Base-by-base conservation (phyloP, 208 protist species). In the Acanthamoeba rhysodes region DNA sequence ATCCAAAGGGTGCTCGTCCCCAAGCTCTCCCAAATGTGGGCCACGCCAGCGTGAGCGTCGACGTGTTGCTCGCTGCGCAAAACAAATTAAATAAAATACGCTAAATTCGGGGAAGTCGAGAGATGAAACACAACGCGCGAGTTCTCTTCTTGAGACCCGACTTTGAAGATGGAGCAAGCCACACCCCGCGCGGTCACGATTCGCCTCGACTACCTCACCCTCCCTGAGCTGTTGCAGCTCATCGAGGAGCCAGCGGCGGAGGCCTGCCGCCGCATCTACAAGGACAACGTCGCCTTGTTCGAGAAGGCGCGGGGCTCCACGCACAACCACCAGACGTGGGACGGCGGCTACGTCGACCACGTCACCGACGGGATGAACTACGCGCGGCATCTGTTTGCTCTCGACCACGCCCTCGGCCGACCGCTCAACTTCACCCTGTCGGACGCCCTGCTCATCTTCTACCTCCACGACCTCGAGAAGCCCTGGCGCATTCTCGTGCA, bases 331-430 rank as follows among this genome's bases (percentile, higher is more conserved):
- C 74, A 84, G 74, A 84, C 74, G 18, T 84, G 74, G 74, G 74
- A 84, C 20, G 74, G 74, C 0, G 74, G 74, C 74, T 84, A 84
- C 74, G 45, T 84, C 45, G 74, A 84, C 45, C 74, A 84, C 74
- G 74, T 84, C n/a, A 84, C 74, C 24, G 74, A 84, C 74, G 74
- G 74, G 37, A 84, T 84, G 74, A 84, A 84, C 74, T 84, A 84
- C 24, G 74, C 74, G 18, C 74, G 74, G 5, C 74, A 84, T 22
- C 20, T 84, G 24, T 84, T 84, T 29, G 74, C 74, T 16, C 74
- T 84, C 16, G 74, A 84, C 74, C 20, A 84, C 74, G 74, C 74
- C 18, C 74, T 84, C 37, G 74, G 74, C 41, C 74, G 74, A 55
- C 74, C 74, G 6, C 74, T 84, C 41, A 50, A 84, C 41, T 84